A percentile compares a stretch with the other conserved stretches of the same genome.
These are phyloP conservation scores for Pelargonium nanum DNA, from an alignment of 345 rosid species.

Conservation along the genomic window DNA sequence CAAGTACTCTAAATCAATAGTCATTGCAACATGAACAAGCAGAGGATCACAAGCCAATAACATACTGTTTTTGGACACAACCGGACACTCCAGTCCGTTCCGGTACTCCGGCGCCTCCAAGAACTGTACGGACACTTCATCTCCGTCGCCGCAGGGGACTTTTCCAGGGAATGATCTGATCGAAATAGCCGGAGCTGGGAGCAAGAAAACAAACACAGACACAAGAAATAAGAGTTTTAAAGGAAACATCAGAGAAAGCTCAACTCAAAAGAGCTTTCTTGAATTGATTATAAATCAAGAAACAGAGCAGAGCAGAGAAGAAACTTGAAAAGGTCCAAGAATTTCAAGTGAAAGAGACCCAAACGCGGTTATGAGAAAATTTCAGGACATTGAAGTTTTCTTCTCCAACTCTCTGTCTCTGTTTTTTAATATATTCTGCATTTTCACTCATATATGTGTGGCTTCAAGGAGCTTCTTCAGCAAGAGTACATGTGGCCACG, in stretches of 20 bases:
- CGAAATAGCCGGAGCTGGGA: not conserved
- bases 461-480: no score
- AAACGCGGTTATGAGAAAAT: no score
- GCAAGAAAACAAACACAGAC: not conserved
- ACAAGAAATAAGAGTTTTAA: not conserved
- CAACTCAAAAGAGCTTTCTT: slow-evolving; percentile 27
- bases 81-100: slow-evolving; percentile 35
- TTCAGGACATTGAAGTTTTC: no score
- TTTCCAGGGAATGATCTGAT: not conserved
- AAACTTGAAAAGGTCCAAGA: no score
- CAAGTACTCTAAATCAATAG: slow-evolving; percentile 57
- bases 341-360: no score
- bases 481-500: no score
- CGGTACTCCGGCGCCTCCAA: slow-evolving; percentile 53
- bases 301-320: not conserved
- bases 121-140: slow-evolving; percentile 13
- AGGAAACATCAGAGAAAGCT: not conserved
- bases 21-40: slow-evolving; percentile 59
- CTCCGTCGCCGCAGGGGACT: not conserved
- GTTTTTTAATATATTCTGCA: no score
- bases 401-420: no score
- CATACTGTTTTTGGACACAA: slow-evolving; percentile 7
- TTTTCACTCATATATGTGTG: no score
- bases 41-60: slow-evolving; percentile 28
- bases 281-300: no score